Percentiles rank a stretch among this genome's conserved stretches.
These are phyloP conservation scores for Fusarium chaquense DNA, from an alignment of 2,329 filamentous ascomycete species.

Conservation along the genomic window DNA sequence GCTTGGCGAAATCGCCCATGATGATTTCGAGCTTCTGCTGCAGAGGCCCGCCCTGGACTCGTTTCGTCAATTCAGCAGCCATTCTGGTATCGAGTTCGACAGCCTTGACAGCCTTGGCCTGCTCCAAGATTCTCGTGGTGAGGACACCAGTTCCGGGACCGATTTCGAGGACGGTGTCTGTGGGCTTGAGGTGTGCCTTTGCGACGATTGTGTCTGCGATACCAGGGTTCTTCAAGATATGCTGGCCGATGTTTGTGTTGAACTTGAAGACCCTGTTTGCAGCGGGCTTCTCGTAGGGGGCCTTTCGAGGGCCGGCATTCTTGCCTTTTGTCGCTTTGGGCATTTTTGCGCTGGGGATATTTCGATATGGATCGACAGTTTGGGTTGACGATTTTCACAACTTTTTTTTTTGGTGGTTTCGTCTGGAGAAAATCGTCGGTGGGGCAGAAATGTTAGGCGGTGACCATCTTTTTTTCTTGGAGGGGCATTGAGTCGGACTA, in stretches of 20 bases:
- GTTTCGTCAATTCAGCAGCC: conserved; percentile 94
- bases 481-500: background rate
- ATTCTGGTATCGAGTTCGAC: conserved; percentile 96
- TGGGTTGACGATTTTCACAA: conserved; percentile 1
- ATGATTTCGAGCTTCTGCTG: conserved; percentile 88
- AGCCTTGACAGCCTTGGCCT: conserved; percentile 83
- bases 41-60: conserved; percentile 88
- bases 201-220: conserved; percentile 77
- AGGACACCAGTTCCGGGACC: conserved; percentile 91
- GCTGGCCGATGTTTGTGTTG: conserved; percentile 87
- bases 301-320: background rate
- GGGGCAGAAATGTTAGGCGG: conserved; percentile 7
- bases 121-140: conserved; percentile 88
- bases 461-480: conserved; percentile 10
- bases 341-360: background rate
- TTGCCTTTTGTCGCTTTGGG: conserved; percentile 11
- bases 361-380: background rate
- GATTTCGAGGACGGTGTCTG: conserved; percentile 90
- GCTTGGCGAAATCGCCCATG: conserved; percentile 89
- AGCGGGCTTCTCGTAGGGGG: conserved; percentile 7
- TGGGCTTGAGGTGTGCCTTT: conserved; percentile 91
- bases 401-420: conserved; percentile 11
- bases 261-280: conserved; percentile 94
- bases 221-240: conserved; percentile 93
- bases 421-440: conserved; percentile 2